Percentiles rank a stretch among this genome's conserved stretches.
Conservation (phyloP, 108 stramenopile species). For the Fragilariopsis cylindrus region DNA sequence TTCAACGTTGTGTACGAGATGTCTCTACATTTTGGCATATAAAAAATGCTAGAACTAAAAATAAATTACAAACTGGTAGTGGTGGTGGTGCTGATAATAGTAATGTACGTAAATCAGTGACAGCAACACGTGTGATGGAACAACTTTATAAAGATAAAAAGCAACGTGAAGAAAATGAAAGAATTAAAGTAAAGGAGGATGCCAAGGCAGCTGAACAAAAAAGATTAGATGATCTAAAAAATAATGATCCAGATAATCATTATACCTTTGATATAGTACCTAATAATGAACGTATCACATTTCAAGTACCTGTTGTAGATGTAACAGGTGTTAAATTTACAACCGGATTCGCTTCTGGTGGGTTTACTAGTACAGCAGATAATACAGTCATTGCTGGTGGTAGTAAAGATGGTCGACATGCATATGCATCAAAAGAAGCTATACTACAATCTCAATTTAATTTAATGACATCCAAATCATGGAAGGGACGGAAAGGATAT, state of each 20-base stretch:
- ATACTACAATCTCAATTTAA: slow-evolving; percentile 77
- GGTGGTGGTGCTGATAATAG: not conserved
- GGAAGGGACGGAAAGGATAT: slow-evolving; percentile 74
- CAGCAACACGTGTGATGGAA: slow-evolving; percentile 83
- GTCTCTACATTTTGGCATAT: slow-evolving; percentile 80
- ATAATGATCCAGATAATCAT: not conserved
- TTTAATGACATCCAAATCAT: slow-evolving; percentile 35
- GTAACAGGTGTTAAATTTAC: slow-evolving; percentile 64
- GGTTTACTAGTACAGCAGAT: slow-evolving; percentile 68
- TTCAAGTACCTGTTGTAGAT: slow-evolving; percentile 49
- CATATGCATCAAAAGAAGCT: slow-evolving; percentile 51
- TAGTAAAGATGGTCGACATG: too few species aligned
- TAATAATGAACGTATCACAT: slow-evolving; percentile 50
- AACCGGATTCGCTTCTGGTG: slow-evolving; percentile 69
- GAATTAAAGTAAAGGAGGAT: slow-evolving; percentile 2
- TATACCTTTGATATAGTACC: not conserved
- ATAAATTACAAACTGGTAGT: not conserved
- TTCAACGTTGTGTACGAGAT: slow-evolving; percentile 49
- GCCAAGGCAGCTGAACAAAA: slow-evolving; percentile 7
- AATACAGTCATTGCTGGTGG: too few species aligned
- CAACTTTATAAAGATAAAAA: slow-evolving; percentile 44
- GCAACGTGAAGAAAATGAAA: not conserved
- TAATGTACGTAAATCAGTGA: slow-evolving; percentile 62
- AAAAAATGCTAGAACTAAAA: slow-evolving; percentile 32
- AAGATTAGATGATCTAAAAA: not conserved